Percentiles rank a stretch among this genome's conserved stretches.
These are phyloP conservation scores for Boletus tylopilopsis DNA, from an alignment of 768 basidiomycete genomes.

Conservation along the genomic window DNA sequence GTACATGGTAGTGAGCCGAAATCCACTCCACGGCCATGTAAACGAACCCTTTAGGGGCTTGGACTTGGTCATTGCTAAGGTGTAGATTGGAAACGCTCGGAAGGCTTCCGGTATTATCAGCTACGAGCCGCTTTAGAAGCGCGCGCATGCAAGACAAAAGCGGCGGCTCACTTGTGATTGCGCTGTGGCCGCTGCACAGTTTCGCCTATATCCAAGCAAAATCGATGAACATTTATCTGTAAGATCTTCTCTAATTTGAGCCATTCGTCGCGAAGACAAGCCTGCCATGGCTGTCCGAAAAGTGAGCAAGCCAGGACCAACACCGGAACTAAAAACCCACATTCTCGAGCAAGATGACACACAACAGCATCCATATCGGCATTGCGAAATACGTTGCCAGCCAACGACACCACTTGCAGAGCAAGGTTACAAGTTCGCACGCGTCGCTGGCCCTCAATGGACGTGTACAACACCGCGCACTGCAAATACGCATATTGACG, in stretches of 20 bases:
- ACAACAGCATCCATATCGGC: slow-evolving; percentile 88
- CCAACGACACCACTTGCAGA: slow-evolving; percentile 72
- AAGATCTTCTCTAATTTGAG: slow-evolving; percentile 78
- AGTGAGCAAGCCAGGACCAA: not conserved
- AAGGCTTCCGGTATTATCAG: slow-evolving; percentile 93
- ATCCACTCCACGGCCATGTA: not conserved
- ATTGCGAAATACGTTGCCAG: slow-evolving; percentile 87
- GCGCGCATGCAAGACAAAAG: not conserved
- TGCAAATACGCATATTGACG: slow-evolving; percentile 78
- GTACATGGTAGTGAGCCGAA: slow-evolving; percentile 6
- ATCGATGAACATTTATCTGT: slow-evolving; percentile 81
- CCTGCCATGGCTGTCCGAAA: slow-evolving; percentile 58
- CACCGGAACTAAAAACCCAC: slow-evolving; percentile 41
- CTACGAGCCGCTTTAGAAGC: slow-evolving; percentile 38
- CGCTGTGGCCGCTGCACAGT: slow-evolving; percentile 79
- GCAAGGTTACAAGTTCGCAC: slow-evolving; percentile 88
- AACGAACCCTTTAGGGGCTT: slow-evolving; percentile 87
- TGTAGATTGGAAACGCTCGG: slow-evolving; percentile 78
- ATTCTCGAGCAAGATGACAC: slow-evolving; percentile 69
- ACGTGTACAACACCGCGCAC: slow-evolving; percentile 85
- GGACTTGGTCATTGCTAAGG: slow-evolving; percentile 77
- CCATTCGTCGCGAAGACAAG: slow-evolving; percentile 56
- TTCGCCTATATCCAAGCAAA: slow-evolving; percentile 80
- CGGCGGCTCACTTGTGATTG: slow-evolving; percentile 63
- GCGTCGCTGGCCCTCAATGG: slow-evolving; percentile 67